A percentile compares a stretch with the other conserved stretches of the same genome.
These are phyloP conservation scores for Lavandula angustifolia DNA, from an alignment of 257 asterid species.

Conservation along the genomic window DNA sequence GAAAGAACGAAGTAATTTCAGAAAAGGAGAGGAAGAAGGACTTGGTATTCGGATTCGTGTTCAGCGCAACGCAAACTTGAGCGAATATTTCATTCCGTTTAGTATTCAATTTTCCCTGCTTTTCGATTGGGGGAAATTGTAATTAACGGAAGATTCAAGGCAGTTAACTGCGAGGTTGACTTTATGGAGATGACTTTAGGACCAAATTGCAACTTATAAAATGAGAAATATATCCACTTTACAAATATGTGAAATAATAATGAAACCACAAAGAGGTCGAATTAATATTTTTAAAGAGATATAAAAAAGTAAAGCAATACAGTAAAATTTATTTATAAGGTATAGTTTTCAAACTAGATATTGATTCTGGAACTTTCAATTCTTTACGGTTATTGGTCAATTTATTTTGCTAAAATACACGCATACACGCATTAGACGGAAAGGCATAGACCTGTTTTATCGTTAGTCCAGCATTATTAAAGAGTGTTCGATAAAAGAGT, in stretches of 20 bases:
- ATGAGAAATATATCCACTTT: no score
- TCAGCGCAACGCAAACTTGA: constrained; percentile 12
- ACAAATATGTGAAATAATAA: no score
- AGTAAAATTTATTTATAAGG: no score
- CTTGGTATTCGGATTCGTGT: constrained; percentile 14
- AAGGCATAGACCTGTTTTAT: neutral
- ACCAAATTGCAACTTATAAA: constrained; percentile 20
- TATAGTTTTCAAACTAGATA: neutral
- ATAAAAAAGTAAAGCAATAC: no score
- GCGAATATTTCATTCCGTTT: neutral
- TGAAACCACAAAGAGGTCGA: no score
- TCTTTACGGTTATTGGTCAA: no score
- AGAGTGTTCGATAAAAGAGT: no score
- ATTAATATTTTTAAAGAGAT: no score
- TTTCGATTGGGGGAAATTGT: constrained; percentile 5
- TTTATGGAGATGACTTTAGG: neutral
- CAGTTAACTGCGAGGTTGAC: constrained; percentile 25
- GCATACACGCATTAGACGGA: neutral
- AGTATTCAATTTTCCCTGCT: constrained; percentile 1
- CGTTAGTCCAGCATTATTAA: neutral
- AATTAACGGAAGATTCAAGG: constrained; percentile 11
- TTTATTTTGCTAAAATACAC: no score
- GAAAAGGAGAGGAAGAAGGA: neutral
- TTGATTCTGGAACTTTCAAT: neutral
- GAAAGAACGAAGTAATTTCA: no score